A percentile compares a stretch with the other conserved stretches of the same genome.
These are phyloP conservation scores for Astrothelium subdiscretum DNA, from an alignment of 495 filamentous ascomycete species.

Conservation along the genomic window DNA sequence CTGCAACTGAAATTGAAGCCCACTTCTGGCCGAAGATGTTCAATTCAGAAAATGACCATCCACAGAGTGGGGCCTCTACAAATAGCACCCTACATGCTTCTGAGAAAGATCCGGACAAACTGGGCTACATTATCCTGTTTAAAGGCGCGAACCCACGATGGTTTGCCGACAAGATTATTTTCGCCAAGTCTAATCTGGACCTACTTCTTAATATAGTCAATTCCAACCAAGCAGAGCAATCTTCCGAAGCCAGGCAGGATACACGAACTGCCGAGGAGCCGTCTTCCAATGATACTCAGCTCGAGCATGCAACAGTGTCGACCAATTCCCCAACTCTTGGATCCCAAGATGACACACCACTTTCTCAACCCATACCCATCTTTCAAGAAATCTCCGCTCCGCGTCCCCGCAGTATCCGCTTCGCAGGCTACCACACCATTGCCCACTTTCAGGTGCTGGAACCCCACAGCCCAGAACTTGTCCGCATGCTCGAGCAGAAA, in stretches of 20 bases:
- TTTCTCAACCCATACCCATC: conserved; percentile 5
- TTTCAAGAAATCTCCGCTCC: conserved; percentile 5
- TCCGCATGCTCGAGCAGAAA: conserved; percentile 17
- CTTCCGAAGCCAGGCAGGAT: neutral
- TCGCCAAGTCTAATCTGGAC: conserved; percentile 11
- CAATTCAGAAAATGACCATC: neutral
- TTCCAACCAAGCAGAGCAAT: neutral
- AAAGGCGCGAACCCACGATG: conserved; percentile 13
- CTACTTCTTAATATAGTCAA: conserved; percentile 1
- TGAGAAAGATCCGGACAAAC: conserved; percentile 7
- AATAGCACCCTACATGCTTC: conserved; percentile 12
- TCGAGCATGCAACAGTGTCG: neutral
- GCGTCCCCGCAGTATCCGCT: neutral
- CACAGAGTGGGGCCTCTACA: neutral
- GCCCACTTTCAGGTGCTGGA: conserved; percentile 2
- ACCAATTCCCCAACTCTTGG: neutral
- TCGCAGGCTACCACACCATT: conserved; percentile 12
- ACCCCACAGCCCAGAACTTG: conserved; percentile 9
- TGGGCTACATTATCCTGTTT: conserved; percentile 13
- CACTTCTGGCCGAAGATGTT: conserved; percentile 8
- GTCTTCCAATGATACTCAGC: neutral
- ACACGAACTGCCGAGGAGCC: neutral
- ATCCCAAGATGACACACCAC: neutral
- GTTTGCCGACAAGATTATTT: conserved; percentile 11
- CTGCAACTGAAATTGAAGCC: conserved; percentile 4